Evolutionary conservation across 192 early-diverging fungal genomes (phyloP), one percentile per base, ranked within the genome.

Genomic region (Oehlia diaphana): DNA sequence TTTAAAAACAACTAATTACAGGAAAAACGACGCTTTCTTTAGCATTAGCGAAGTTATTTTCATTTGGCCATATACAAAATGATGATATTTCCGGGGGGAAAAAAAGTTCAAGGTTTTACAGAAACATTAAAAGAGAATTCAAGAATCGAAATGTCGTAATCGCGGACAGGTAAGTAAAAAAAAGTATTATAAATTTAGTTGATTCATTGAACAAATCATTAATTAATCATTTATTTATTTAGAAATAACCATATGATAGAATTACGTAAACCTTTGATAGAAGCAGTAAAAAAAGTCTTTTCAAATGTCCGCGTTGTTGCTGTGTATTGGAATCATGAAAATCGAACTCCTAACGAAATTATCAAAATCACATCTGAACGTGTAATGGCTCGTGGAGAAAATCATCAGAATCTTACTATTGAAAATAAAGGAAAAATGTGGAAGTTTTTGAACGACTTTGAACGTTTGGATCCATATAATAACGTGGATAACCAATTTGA

Each of bases 381-480:
- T 21, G 88, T 97, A 19, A 70, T 82, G 42, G 39, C 61, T 23
- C 88, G 93, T 66, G 96, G 96, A 12, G 91, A 94, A 58, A 88
- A 92, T 76, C 96, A 98, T 78, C 95, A 96, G 86, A 85, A 84
- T 19, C 80, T 97, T 53, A 96, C 92, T 0, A 93, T 96, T 0
- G 74, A 83, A 12, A 84, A 87, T 13, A 87, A 84, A 0, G 85
- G 58, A n/a, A 79, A 94, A 19, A 92, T 95, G 67, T 78, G 84
- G 19, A 66, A 31, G 26, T 93, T 94, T 81, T 75, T 92, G 4
- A 53, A 63, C 9, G 42, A 63, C 1, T 87, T 93, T 63, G 78
- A 87, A 37, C 87, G 90, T 12, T 49, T 94, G 0, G 88, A 95
- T 74, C 80, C 82, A 2, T 84, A 87, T 35, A 72, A 84, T 9